These are phyloP conservation scores for Cercospora sp. DNA, from an alignment of 2,329 filamentous ascomycete species.

Conservation along the genomic window DNA sequence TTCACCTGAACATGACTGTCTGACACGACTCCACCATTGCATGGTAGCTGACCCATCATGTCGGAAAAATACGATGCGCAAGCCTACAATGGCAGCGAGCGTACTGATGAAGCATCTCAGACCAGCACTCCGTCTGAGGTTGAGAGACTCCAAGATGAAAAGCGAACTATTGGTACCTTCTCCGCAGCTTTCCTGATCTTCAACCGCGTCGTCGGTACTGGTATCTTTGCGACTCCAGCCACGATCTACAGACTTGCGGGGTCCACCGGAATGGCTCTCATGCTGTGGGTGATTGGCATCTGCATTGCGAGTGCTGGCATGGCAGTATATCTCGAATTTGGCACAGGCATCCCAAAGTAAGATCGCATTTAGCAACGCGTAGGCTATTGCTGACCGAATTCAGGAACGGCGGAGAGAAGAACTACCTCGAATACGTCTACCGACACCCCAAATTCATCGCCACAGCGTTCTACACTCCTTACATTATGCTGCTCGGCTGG, in stretches of 20 bases:
- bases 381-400: slow-evolving; percentile 28
- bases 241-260: slow-evolving; percentile 60
- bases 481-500: slow-evolving; percentile 64
- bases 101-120: not conserved
- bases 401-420: slow-evolving; percentile 58
- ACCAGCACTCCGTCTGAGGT: not conserved
- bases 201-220: not conserved
- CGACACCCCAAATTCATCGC: slow-evolving; percentile 65
- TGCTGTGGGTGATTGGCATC: slow-evolving; percentile 66
- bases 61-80: not conserved
- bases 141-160: not conserved
- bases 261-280: slow-evolving; percentile 61
- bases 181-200: slow-evolving; percentile 3
- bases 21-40: not conserved
- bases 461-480: slow-evolving; percentile 63
- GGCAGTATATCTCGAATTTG: slow-evolving; percentile 61
- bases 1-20: not conserved
- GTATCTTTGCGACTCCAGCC: slow-evolving; percentile 46
- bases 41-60: not conserved
- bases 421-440: slow-evolving; percentile 68
- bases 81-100: slow-evolving; percentile 1
- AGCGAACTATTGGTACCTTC: slow-evolving; percentile 3
- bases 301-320: slow-evolving; percentile 58
- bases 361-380: slow-evolving; percentile 26
- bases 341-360: slow-evolving; percentile 26